Evolutionary conservation across 1,139 yeast genomes (phyloP).

Genomic region (Lodderomyces jiufengensis): DNA sequence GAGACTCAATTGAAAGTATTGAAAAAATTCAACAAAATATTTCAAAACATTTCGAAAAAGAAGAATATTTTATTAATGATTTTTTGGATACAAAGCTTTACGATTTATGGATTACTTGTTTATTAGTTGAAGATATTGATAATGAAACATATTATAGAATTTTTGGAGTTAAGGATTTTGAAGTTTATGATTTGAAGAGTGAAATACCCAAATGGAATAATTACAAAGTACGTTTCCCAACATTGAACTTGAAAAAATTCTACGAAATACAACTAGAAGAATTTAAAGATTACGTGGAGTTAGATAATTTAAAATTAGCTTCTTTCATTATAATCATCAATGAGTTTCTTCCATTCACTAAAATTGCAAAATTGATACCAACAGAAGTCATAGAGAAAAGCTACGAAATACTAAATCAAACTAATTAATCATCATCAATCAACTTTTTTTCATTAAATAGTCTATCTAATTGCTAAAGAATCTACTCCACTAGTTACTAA

Average conservation of each 20-base stretch:
- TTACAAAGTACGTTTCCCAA: constrained; percentile 23
- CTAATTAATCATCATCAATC: too few relatives aligned
- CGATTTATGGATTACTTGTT: constrained; percentile 38
- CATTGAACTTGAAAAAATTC: constrained; percentile 13
- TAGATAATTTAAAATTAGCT: constrained; percentile 17
- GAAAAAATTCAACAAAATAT: constrained; percentile 12
- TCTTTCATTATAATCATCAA: constrained; percentile 22
- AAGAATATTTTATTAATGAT: constrained; percentile 22
- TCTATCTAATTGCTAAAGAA: constrained; percentile 70
- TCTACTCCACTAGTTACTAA: constrained; percentile 86
- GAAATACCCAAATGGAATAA: constrained; percentile 26
- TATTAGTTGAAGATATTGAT: constrained; percentile 21
- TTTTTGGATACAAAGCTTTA: constrained; percentile 35
- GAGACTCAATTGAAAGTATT: constrained; percentile 29
- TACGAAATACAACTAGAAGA: constrained; percentile 17
- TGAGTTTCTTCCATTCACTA: constrained; percentile 17
- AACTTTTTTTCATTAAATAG: not conserved
- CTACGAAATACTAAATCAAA: constrained; percentile 11
- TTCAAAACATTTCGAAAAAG: constrained; percentile 6
- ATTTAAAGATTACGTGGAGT: constrained; percentile 9
- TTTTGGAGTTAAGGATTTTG: constrained; percentile 19
- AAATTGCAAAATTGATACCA: constrained; percentile 13
- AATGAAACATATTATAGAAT: constrained; percentile 12
- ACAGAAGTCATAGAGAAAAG: constrained; percentile 10
- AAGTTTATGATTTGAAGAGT: constrained; percentile 12